Evolutionary conservation across 2,329 filamentous ascomycete species (phyloP).

Genomic region (Phaeophleospora eucalypticola): DNA sequence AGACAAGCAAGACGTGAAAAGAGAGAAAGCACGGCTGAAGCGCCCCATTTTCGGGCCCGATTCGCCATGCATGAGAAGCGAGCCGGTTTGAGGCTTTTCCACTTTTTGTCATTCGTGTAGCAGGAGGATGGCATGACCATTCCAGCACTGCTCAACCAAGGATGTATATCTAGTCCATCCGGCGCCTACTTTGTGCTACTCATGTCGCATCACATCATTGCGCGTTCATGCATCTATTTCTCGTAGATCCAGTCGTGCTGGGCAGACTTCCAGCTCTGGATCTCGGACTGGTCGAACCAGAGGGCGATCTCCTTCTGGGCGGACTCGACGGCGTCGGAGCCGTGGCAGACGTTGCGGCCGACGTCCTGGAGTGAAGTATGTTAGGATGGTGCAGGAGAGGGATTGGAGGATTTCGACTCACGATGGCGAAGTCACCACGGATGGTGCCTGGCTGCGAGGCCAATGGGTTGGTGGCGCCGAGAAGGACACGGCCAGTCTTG

Average conservation of each 20-base stretch:
- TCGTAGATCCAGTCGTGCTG: conserved; percentile 96
- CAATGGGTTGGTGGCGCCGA: conserved; percentile 98
- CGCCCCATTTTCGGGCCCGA: background rate
- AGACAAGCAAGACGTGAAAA: no score
- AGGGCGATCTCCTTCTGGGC: conserved; percentile 99
- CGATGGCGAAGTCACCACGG: conserved; percentile 86
- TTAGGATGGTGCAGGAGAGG: conserved; percentile 9
- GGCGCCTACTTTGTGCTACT: background rate
- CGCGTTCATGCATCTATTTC: conserved; percentile 53
- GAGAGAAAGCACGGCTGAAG: background rate
- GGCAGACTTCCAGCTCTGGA: conserved; percentile 78
- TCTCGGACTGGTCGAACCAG: conserved; percentile 91
- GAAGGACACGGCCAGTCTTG: conserved; percentile 95
- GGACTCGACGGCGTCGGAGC: conserved; percentile 96
- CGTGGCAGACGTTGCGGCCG: conserved; percentile 99
- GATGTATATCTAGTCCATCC: background rate
- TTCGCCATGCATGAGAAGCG: background rate
- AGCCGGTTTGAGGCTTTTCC: background rate
- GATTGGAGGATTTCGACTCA: conserved; percentile 30
- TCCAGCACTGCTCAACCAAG: background rate
- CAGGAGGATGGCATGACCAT: background rate
- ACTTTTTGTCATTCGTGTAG: background rate
- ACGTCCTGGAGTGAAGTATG: conserved; percentile 54
- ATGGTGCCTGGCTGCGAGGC: conserved; percentile 95
- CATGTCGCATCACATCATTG: conserved; percentile 1